Evolutionary conservation across 2,329 filamentous ascomycete species (phyloP).

Genomic region (Lachnellula occidentalis): DNA sequence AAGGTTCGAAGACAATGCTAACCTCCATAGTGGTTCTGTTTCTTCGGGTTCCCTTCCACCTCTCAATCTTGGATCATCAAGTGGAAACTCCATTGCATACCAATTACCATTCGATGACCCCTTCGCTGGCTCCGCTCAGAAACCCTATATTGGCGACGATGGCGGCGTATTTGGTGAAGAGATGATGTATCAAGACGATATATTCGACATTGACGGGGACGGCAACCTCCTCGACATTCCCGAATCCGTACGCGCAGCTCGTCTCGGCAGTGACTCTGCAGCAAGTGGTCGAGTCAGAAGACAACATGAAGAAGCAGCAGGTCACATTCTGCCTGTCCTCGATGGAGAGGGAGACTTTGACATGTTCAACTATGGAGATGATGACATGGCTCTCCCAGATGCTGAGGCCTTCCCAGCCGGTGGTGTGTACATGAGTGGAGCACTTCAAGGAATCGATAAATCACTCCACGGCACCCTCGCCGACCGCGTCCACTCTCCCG

Average conservation of each 20-base stretch:
- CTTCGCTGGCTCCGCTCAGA: slow-evolving; percentile 30
- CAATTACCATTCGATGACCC: slow-evolving; percentile 25
- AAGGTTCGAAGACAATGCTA: slow-evolving; percentile 10
- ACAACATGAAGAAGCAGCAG: slow-evolving; percentile 38
- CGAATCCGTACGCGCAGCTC: slow-evolving; percentile 19
- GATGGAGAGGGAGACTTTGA: slow-evolving; percentile 27
- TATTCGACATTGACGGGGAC: slow-evolving; percentile 57
- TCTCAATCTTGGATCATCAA: slow-evolving; percentile 44
- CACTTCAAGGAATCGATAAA: slow-evolving; percentile 14
- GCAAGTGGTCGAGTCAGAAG: slow-evolving; percentile 36
- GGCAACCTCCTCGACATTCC: slow-evolving; percentile 50
- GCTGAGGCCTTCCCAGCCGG: slow-evolving; percentile 26
- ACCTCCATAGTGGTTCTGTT: slow-evolving; percentile 24
- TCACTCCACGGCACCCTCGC: slow-evolving; percentile 22
- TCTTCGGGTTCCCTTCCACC: slow-evolving; percentile 34
- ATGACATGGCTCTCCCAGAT: slow-evolving; percentile 28
- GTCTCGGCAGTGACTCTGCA: slow-evolving; percentile 30
- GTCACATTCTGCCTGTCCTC: slow-evolving; percentile 20
- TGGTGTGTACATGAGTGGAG: slow-evolving; percentile 20
- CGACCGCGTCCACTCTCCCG: slow-evolving; percentile 17
- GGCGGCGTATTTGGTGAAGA: slow-evolving; percentile 34
- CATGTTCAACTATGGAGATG: slow-evolving; percentile 26
- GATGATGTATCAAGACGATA: slow-evolving; percentile 43
- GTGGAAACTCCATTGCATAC: slow-evolving; percentile 34
- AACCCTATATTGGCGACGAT: slow-evolving; percentile 21